phyloP scores from a whole-genome alignment of 164 flowering plant genomes.

The Vitis amurensis region DNA sequence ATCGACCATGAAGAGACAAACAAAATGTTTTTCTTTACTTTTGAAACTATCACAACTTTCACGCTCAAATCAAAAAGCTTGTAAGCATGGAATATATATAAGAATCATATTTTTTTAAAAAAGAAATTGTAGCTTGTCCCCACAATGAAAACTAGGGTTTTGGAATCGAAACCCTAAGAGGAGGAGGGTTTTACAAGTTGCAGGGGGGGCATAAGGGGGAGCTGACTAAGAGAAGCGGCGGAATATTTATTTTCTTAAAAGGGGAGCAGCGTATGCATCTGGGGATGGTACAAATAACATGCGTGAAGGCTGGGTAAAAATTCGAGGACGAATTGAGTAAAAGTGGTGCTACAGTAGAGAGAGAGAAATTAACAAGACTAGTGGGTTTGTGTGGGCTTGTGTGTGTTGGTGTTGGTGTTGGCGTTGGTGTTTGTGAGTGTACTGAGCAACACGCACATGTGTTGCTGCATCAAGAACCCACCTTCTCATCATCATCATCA shows the following conservation, averaged over 20 bases:
- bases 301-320: constrained; percentile 11
- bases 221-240: constrained; percentile 12
- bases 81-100: too few species aligned
- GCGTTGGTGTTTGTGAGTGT: too few species aligned
- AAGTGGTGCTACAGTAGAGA: neutral
- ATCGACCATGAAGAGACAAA: too few species aligned
- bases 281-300: constrained; percentile 2
- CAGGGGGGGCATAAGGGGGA: neutral
- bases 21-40: too few species aligned
- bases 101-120: too few species aligned
- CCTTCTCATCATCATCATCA: constrained; percentile 2
- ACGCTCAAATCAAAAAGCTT: too few species aligned
- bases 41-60: too few species aligned
- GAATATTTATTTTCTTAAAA: constrained; percentile 4
- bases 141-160: too few species aligned
- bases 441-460: constrained; percentile 11
- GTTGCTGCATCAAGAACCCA: neutral
- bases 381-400: neutral
- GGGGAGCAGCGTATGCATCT: neutral
- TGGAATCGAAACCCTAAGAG: too few species aligned
- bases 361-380: constrained; percentile 1
- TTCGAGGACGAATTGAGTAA: constrained; percentile 9
- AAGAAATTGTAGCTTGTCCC: too few species aligned
- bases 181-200: too few species aligned
- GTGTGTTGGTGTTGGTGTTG: neutral